Percentiles rank a stretch among this genome's conserved stretches.
Evolutionary conservation across 1,139 yeast species (phyloP).

Genomic region (Pichia sp.): DNA sequence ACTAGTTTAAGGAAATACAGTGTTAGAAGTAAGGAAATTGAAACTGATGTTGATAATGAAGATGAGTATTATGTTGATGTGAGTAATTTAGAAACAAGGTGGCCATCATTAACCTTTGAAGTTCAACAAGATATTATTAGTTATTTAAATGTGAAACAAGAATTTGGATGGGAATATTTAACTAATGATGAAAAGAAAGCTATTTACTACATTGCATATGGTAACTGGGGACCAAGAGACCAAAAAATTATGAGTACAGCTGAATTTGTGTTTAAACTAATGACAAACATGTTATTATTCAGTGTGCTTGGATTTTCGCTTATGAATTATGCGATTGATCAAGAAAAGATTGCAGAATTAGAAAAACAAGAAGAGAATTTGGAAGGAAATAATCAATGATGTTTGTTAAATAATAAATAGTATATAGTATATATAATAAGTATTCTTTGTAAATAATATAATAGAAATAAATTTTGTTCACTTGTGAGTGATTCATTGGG

Average conservation of each 20-base stretch:
- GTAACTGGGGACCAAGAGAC: conserved; percentile 56
- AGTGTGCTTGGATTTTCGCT: conserved; percentile 29
- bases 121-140: conserved; percentile 56
- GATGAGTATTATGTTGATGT: conserved; percentile 32
- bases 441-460: too few species aligned
- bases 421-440: too few species aligned
- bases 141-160: conserved; percentile 50
- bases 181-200: conserved; percentile 50
- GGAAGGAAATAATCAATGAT: too few species aligned
- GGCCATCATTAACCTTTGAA: conserved; percentile 50
- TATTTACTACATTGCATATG: conserved; percentile 52
- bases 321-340: conserved; percentile 27
- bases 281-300: conserved; percentile 29
- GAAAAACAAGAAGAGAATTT: too few species aligned
- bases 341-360: conserved; percentile 17
- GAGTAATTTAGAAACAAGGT: conserved; percentile 43
- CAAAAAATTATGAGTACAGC: conserved; percentile 22
- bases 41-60: conserved; percentile 11
- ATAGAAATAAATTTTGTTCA: too few species aligned
- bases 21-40: not conserved
- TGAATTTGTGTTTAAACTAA: conserved; percentile 28
- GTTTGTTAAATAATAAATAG: too few species aligned
- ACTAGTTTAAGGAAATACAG: not conserved
- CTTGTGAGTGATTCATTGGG: too few species aligned
- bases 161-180: conserved; percentile 53